Conservation (phyloP, 2,329 filamentous ascomycete genomes). For the Fusarium redolens region DNA sequence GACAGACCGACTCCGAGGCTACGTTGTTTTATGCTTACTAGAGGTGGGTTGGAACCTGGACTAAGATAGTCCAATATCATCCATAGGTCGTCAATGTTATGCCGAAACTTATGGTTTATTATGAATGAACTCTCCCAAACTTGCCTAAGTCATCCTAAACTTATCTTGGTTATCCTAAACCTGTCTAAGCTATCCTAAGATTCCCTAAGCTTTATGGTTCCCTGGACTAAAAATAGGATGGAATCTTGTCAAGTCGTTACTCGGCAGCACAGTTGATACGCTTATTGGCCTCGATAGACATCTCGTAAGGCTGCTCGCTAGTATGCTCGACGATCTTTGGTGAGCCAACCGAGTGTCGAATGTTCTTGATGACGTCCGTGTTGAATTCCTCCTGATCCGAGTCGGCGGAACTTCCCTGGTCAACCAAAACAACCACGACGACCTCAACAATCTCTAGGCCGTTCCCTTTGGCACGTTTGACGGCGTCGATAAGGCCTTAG, state of each 20-base stretch:
- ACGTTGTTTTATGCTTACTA: conserved; percentile 41
- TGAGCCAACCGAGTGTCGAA: no score
- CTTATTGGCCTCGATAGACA: no score
- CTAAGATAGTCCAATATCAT: neutral
- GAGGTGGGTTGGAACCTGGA: fast-evolving
- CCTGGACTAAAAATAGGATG: neutral
- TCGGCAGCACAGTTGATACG: neutral
- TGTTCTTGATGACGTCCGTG: no score
- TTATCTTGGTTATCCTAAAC: neutral
- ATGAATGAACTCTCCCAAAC: neutral
- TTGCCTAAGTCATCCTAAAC: no score
- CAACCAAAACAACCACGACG: no score
- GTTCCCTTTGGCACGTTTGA: no score
- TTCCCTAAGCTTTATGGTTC: neutral
- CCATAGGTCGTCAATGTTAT: neutral
- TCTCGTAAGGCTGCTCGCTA: no score
- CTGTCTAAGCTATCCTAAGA: neutral
- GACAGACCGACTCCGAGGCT: conserved; percentile 38
- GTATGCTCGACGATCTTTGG: no score
- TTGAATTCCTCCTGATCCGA: no score
- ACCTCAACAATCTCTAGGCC: no score
- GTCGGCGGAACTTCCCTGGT: no score
- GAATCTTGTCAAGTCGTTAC: neutral
- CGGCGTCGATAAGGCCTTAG: no score
- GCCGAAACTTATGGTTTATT: neutral